Evolutionary conservation across 805 yeast species (phyloP).

Genomic region (Groenewaldozyma tartarivorans): DNA sequence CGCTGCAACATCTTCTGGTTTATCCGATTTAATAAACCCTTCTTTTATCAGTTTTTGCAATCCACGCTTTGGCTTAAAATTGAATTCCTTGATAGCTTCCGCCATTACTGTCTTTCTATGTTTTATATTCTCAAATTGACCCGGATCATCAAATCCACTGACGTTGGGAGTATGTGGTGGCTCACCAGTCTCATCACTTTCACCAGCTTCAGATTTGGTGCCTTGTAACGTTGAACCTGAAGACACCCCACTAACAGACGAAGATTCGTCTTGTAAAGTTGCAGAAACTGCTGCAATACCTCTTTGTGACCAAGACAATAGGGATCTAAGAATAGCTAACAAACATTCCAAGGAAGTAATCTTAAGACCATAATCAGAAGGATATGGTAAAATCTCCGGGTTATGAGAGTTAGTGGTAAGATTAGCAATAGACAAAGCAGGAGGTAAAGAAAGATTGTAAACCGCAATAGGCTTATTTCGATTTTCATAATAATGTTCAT

Average conservation of each 20-base stretch:
- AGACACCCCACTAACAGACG: constrained; percentile 5
- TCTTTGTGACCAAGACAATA: constrained; percentile 80
- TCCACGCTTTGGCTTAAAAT: constrained; percentile 78
- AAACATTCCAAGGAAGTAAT: constrained; percentile 71
- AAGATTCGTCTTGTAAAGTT: constrained; percentile 8
- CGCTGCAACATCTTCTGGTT: constrained; percentile 61
- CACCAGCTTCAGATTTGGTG: constrained; percentile 1
- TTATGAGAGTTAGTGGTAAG: constrained; percentile 30
- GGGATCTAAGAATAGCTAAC: constrained; percentile 71
- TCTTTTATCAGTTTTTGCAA: constrained; percentile 49
- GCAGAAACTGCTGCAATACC: constrained; percentile 30
- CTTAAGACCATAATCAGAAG: constrained; percentile 76
- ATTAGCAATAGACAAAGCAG: constrained; percentile 65
- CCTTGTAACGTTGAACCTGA: constrained; percentile 5
- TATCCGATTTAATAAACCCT: constrained; percentile 51
- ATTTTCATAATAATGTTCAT: constrained; percentile 42
- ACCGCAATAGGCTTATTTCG: constrained; percentile 52
- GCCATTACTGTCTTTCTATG: constrained; percentile 72
- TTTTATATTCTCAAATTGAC: constrained; percentile 77
- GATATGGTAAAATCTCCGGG: constrained; percentile 30
- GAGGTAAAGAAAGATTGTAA: constrained; percentile 63
- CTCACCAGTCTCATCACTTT: neutral
- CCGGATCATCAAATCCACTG: constrained; percentile 51
- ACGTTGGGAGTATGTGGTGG: constrained; percentile 1
- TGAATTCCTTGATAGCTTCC: constrained; percentile 72